Base-by-base conservation (phyloP, 306 rosid genomes). In the Cucurbita argyrosperma region DNA sequence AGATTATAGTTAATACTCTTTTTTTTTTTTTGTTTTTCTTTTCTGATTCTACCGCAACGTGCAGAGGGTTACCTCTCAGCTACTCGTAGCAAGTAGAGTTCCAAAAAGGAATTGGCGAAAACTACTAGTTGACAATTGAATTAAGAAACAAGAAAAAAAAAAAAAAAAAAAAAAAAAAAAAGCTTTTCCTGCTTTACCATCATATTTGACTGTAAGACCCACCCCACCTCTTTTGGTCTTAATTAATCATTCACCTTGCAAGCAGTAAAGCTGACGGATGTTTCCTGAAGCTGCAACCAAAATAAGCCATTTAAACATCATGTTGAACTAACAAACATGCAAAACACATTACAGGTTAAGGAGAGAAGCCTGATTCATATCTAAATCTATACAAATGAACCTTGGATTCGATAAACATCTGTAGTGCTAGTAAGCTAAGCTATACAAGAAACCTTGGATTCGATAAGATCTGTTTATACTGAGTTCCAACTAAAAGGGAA, bases 241-340 rank as follows among this genome's bases (percentile, higher is more conserved):
- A 30, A 30, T 2, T 30, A 14, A 83, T 95, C 62, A 95, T 79
- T 95, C 99, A 30, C 99, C 92, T 85, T 91, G 99, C 49, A 91
- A 85, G 80, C 92, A 95, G 84, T 95, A 95, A 79, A 95, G 99
- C 84, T 95, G 99, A 47, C 99, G 99, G 70, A 95, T 88, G 84
- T 95, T 95, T 55, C 99, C 99, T 0, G 99, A 91, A 51, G 97
- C 99, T 95, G 96, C 67, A 37, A 18, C 40, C 46, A 73, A 38
- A 53, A 10, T 10, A 40, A 56, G 39, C 19, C 54, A 12, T 15
- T 55, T 19, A 14, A 37, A 61, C 35, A 43, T 66, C n/a, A 21
- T 43, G 53, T 23, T 18, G 18, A 2, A 0, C 58, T 7, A 69
- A 46, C 23, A 69, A 43, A 26, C 42, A 23, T 21, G 56, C 40